These are phyloP conservation scores for Tripterygium wilfordii DNA, from an alignment of 177 flowering plant species.

Conservation along the genomic window DNA sequence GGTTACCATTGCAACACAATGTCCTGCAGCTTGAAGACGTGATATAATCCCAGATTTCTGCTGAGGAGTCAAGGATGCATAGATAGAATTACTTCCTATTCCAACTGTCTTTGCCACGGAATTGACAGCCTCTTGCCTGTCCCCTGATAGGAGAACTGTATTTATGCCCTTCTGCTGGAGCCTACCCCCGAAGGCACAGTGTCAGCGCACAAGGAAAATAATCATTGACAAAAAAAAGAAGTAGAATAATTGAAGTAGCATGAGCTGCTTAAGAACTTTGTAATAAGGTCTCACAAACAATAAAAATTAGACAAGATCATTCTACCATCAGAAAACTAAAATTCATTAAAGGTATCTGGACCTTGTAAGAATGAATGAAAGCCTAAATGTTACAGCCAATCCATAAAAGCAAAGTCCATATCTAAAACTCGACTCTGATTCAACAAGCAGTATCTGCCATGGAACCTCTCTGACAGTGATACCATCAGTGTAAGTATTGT, in stretches of 20 bases:
- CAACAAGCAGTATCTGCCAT: too few relatives aligned
- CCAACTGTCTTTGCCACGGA: conserved; percentile 71
- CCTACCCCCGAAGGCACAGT: conserved; percentile 33
- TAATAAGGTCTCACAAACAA: too few relatives aligned
- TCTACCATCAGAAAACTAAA: too few relatives aligned
- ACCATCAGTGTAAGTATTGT: too few relatives aligned
- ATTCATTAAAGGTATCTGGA: too few relatives aligned
- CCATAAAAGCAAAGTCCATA: too few relatives aligned
- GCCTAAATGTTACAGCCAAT: too few relatives aligned
- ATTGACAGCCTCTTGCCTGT: conserved; percentile 99
- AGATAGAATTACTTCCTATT: conserved; percentile 43
- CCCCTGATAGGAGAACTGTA: conserved; percentile 85
- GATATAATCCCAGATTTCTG: conserved; percentile 65
- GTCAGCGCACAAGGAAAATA: conserved; percentile 3
- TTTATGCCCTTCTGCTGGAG: conserved; percentile 71
- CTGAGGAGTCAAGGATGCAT: conserved; percentile 71
- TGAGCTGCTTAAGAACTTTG: background rate
- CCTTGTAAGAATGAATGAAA: too few relatives aligned
- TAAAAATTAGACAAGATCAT: too few relatives aligned
- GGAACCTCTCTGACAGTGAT: too few relatives aligned
- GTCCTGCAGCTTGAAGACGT: conserved; percentile 66
- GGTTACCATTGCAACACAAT: conserved; percentile 82
- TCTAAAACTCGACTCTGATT: too few relatives aligned
- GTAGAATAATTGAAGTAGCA: background rate
- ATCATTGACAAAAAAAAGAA: background rate